A percentile compares a stretch with the other conserved stretches of the same genome.
phyloP scores from a whole-genome alignment of 2,329 filamentous ascomycete genomes.

The Neopestalotiopsis rosae region DNA sequence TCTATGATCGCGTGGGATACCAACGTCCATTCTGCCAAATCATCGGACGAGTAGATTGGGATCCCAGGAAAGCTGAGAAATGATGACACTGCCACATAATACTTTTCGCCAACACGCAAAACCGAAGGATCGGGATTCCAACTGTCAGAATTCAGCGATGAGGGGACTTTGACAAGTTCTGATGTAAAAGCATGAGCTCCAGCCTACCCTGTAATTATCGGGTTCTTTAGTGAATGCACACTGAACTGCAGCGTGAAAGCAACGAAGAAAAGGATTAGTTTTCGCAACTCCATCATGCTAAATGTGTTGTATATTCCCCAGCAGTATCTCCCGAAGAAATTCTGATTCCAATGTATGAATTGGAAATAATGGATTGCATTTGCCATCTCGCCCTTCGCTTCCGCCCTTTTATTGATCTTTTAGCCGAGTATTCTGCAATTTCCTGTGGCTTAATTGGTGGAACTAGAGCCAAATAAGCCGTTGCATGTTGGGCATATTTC shows the following conservation, averaged over 20 bases:
- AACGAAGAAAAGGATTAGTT: neutral
- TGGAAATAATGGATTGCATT: neutral
- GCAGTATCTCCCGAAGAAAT: too few relatives aligned
- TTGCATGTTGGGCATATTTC: neutral
- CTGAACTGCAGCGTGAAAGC: neutral
- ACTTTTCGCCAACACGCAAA: constrained; percentile 5
- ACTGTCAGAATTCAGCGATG: neutral
- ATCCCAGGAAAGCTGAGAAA: neutral
- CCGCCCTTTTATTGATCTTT: neutral
- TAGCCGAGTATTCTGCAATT: neutral
- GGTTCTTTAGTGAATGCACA: neutral
- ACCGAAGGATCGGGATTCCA: constrained; percentile 10
- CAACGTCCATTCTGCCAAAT: neutral
- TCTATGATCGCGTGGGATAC: neutral
- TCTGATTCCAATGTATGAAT: neutral
- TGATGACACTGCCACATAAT: neutral
- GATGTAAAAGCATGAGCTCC: neutral
- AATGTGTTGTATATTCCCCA: neutral
- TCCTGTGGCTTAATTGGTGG: neutral
- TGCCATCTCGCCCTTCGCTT: neutral
- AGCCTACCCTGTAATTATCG: neutral
- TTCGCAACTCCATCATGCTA: neutral
- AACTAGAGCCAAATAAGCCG: neutral
- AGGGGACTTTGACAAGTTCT: neutral
- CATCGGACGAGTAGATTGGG: neutral